Conservation (phyloP, 768 basidiomycete genomes). For the Boletales sp. region DNA sequence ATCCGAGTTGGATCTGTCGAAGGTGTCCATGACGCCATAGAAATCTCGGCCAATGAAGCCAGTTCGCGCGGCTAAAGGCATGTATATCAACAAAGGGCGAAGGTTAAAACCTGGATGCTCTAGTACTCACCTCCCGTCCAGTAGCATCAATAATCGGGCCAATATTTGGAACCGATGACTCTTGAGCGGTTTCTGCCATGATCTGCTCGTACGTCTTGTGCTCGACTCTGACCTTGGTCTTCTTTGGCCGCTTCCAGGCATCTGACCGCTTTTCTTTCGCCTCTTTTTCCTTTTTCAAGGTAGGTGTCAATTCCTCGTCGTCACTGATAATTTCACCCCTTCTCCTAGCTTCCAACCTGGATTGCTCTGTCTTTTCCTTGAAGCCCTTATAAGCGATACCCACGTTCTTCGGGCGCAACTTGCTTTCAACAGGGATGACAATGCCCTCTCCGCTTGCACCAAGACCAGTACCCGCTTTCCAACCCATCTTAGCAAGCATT, state of each 20-base stretch:
- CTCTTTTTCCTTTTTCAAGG: conserved; percentile 39
- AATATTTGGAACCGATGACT: conserved; percentile 49
- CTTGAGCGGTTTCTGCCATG: conserved; percentile 78
- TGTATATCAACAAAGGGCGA: conserved; percentile 4
- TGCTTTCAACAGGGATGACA: conserved; percentile 82
- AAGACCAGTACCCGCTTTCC: conserved; percentile 79
- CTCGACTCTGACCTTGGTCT: conserved; percentile 78
- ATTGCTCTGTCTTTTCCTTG: conserved; percentile 83
- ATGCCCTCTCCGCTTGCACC: conserved; percentile 78
- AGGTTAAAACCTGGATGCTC: not conserved
- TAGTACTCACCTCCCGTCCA: conserved; percentile 73
- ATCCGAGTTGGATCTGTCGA: conserved; percentile 84
- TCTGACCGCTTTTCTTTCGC: conserved; percentile 67
- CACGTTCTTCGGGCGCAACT: conserved; percentile 78
- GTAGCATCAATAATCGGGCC: conserved; percentile 95
- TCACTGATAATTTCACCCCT: conserved; percentile 73
- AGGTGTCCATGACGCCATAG: conserved; percentile 78
- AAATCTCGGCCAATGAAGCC: conserved; percentile 75
- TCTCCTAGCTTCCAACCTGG: conserved; percentile 73
- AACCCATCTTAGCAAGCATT: conserved; percentile 94
- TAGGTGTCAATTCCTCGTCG: conserved; percentile 46
- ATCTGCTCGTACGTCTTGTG: conserved; percentile 99
- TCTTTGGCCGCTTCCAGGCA: conserved; percentile 84
- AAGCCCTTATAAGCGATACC: conserved; percentile 88
- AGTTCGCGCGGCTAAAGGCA: conserved; percentile 74